Conservation (phyloP, 257 asterid species). For the Penstemon barbatus region DNA sequence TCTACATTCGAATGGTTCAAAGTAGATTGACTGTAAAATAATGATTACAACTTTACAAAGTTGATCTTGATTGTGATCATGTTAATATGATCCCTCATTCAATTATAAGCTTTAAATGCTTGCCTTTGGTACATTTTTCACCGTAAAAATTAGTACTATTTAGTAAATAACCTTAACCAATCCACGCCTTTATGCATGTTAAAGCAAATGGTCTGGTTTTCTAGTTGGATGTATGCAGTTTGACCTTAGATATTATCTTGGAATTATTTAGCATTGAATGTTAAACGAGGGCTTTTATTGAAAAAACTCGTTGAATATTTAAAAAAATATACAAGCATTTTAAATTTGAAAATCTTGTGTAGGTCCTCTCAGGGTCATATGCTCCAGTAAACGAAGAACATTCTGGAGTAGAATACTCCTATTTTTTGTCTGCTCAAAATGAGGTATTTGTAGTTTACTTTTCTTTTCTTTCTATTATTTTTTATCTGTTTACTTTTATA, state of each 20-base stretch:
- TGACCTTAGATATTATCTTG: not conserved
- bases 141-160: not conserved
- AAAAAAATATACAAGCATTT: not conserved
- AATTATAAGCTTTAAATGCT: not conserved
- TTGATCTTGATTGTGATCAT: not conserved
- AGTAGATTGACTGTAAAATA: too few relatives aligned
- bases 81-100: not conserved
- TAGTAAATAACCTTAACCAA: not conserved
- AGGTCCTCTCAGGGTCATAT: not conserved
- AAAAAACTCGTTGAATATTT: not conserved
- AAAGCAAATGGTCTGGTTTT: not conserved
- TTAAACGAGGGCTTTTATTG: not conserved
- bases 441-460: not conserved
- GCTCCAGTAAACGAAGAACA: not conserved
- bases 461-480: not conserved
- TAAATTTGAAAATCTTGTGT: not conserved
- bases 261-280: not conserved
- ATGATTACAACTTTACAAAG: not conserved
- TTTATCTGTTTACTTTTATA: not conserved
- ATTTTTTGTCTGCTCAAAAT: not conserved
- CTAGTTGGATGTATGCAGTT: not conserved
- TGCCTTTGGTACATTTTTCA: not conserved
- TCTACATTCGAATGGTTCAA: too few relatives aligned
- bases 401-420: not conserved
- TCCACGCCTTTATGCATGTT: not conserved